phyloP scores from a whole-genome alignment of 352 stramenopile species.

The Phytophthora sp. region DNA sequence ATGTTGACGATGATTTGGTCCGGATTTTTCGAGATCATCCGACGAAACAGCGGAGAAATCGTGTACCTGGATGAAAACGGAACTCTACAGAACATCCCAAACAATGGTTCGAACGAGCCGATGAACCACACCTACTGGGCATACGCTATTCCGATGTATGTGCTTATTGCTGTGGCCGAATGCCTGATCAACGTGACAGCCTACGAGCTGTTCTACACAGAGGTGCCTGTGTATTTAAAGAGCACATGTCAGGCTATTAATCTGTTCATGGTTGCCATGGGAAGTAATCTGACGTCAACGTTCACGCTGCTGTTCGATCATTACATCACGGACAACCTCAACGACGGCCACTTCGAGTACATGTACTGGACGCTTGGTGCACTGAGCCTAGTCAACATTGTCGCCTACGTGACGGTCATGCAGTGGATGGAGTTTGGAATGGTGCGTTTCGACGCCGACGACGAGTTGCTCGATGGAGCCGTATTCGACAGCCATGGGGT shows the following conservation, averaged over 20 bases:
- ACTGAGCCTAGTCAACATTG: conserved; percentile 75
- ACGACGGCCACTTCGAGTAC: conserved; percentile 89
- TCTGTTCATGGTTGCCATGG: conserved; percentile 90
- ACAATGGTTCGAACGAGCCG: conserved; percentile 63
- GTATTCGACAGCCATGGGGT: conserved; percentile 65
- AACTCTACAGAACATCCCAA: conserved; percentile 35
- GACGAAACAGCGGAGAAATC: conserved; percentile 56
- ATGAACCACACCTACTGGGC: conserved; percentile 89
- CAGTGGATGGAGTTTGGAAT: conserved; percentile 90
- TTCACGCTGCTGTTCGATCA: conserved; percentile 88
- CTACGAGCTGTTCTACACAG: conserved; percentile 90
- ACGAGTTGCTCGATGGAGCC: conserved; percentile 67
- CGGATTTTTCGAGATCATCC: conserved; percentile 81
- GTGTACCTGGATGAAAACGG: conserved; percentile 37
- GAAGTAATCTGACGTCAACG: conserved; percentile 87
- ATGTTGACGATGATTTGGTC: conserved; percentile 88
- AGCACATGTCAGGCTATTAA: conserved; percentile 89
- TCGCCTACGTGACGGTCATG: conserved; percentile 82
- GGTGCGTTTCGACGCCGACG: conserved; percentile 72
- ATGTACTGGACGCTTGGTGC: conserved; percentile 88
- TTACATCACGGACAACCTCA: conserved; percentile 76
- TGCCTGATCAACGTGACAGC: conserved; percentile 90
- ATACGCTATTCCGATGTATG: conserved; percentile 84
- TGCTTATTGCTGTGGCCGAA: conserved; percentile 81
- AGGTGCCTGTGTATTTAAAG: conserved; percentile 89